These are phyloP conservation scores for Cornus florida DNA, from an alignment of 148 eudicot genomes.

Conservation along the genomic window DNA sequence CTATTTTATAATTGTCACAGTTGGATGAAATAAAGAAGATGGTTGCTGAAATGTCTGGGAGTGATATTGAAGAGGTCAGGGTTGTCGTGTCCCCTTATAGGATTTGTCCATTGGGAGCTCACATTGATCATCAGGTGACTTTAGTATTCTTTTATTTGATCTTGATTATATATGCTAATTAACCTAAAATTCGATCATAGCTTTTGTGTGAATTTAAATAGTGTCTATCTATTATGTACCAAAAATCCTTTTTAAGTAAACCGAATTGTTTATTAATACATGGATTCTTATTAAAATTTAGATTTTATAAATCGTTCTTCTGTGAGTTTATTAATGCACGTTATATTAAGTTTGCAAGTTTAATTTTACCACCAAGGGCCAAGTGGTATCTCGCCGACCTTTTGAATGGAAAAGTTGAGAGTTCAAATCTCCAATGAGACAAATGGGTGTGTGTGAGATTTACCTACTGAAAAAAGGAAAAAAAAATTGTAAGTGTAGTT, in stretches of 20 bases:
- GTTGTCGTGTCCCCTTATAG: constrained; percentile 90
- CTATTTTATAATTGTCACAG: constrained; percentile 32
- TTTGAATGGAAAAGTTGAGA: no score
- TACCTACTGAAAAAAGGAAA: no score
- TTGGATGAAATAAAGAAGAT: constrained; percentile 50
- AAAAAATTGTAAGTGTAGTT: no score
- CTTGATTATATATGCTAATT: not conserved
- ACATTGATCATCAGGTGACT: constrained; percentile 94
- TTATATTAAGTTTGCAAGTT: no score
- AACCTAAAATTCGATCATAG: not conserved
- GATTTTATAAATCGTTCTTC: not conserved
- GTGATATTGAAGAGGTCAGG: constrained; percentile 55
- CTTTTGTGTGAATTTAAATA: not conserved
- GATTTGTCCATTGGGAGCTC: constrained; percentile 98
- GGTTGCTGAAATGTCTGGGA: constrained; percentile 71
- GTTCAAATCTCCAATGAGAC: no score
- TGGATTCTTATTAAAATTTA: not conserved
- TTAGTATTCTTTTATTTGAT: not conserved
- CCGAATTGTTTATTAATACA: no score
- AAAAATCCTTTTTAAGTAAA: not conserved
- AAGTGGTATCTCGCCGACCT: no score
- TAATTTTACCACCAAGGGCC: no score
- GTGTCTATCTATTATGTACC: not conserved
- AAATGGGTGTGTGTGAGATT: no score
- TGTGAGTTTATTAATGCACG: no score